A percentile compares a stretch with the other conserved stretches of the same genome.
phyloP scores from a whole-genome alignment of 23 red algal genomes.

The Gracilaria gracilis region DNA sequence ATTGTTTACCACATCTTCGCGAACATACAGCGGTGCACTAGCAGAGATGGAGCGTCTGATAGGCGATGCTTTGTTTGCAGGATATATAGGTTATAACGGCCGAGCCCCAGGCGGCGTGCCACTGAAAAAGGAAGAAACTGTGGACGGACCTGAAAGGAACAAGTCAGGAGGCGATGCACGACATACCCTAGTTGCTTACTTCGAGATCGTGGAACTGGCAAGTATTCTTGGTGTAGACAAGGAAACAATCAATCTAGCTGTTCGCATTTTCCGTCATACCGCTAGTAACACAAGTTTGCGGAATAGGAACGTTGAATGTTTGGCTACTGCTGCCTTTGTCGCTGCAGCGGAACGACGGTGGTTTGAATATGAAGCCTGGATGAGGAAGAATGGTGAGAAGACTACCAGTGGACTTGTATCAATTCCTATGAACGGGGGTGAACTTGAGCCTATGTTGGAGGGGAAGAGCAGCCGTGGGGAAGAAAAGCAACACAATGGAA shows the following conservation, averaged over 20 bases:
- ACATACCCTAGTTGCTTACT: conserved; percentile 77
- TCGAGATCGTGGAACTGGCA: conserved; percentile 77
- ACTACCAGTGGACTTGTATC: background rate
- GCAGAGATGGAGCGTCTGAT: conserved; percentile 83
- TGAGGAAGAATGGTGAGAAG: conserved; percentile 13
- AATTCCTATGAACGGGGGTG: background rate
- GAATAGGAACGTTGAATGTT: conserved; percentile 69
- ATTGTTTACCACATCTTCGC: conserved; percentile 65
- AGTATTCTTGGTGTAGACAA: conserved; percentile 68
- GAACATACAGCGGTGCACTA: conserved; percentile 68
- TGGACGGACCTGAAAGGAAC: conserved; percentile 53
- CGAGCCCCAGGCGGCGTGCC: conserved; percentile 49
- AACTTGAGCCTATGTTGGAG: background rate
- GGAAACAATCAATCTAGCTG: conserved; percentile 72
- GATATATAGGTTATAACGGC: conserved; percentile 83
- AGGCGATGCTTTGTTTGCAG: conserved; percentile 76
- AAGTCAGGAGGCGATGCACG: conserved; percentile 63
- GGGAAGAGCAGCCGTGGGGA: background rate
- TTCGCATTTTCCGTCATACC: conserved; percentile 70
- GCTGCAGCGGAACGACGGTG: conserved; percentile 60
- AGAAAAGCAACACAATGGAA: background rate
- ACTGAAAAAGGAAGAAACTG: conserved; percentile 23
- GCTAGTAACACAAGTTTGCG: conserved; percentile 65
- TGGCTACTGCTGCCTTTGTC: conserved; percentile 74
- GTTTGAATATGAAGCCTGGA: conserved; percentile 58